Base-by-base conservation (phyloP, 2,329 filamentous ascomycete genomes). In the Phoma sp. region DNA sequence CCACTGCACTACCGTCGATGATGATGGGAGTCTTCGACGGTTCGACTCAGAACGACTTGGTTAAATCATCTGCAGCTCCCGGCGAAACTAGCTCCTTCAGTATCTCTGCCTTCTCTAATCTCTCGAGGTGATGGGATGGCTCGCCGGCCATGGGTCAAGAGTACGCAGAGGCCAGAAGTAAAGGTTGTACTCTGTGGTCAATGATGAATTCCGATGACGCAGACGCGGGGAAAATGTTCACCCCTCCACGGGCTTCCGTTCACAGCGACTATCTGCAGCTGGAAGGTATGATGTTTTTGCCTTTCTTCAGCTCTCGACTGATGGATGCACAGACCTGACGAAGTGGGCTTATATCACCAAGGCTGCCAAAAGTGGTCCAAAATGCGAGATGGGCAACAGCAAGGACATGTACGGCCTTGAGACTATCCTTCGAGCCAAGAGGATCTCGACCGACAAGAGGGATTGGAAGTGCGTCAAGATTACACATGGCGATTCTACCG, bases 91-190 rank as follows among this genome's bases (percentile, higher is more conserved):
- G 41, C 32, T 37, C 22, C 7, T 22, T 22, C 7, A 47, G 43
- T 10, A 9, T 6, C 27, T 29, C 27, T 33, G 13, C 7, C 1
- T 23, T 11, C 25, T 39, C 29, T 32, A 2, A 2, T 7, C 18
- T 54, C 29, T 14, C 29, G 7, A 54, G 35, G 13, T 39, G 45
- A 2, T 54, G 52, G 45, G 45, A 54, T 29, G 52, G 45, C 36
- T 54, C 45, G 23, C 45, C 52, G 5, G 52, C 40, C 8, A 49
- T 54, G 52, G 40, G 52, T 27, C 33, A 18, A 23, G 52, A 49
- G 24, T 22, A 45, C 3, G 23, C 25, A 8, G 37, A 25, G 4
- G 52, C 45, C 36, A 49, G 45, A 4, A 23, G 18, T 30, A 49
- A 45, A 41, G 40, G 35, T 1, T 45, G 52, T 13, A 35, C 45